Conservation (phyloP, 805 yeast species). For the Kodamaea jinghongensis region DNA sequence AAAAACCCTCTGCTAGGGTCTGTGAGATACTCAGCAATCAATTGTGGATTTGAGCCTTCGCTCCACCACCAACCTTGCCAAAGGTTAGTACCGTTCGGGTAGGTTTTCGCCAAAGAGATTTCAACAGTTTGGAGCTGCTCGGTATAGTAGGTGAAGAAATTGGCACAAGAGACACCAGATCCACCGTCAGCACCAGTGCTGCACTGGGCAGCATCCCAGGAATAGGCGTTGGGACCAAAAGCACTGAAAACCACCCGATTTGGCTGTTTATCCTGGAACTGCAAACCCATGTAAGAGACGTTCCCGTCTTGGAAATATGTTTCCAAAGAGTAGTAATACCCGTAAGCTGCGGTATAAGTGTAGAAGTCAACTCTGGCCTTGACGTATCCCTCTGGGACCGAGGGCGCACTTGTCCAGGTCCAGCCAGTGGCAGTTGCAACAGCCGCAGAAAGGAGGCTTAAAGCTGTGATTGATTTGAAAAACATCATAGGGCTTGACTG, state of each 20-base stretch:
- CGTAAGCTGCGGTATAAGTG: neutral
- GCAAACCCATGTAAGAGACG: constrained; percentile 3
- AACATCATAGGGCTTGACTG: no score
- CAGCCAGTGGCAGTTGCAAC: no score
- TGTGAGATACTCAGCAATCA: constrained; percentile 1
- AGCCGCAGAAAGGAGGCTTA: no score
- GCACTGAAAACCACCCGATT: constrained; percentile 9
- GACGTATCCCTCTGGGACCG: no score
- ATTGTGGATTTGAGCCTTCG: neutral
- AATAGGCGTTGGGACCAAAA: constrained; percentile 3
- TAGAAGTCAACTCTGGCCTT: neutral
- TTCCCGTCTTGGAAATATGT: neutral
- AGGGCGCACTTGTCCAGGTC: no score
- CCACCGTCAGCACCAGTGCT: constrained; percentile 9
- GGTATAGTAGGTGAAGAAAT: neutral
- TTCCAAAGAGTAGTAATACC: neutral
- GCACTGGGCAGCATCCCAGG: constrained; percentile 8
- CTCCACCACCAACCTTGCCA: constrained; percentile 1
- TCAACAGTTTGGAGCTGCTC: neutral
- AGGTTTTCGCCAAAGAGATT: constrained; percentile 1
- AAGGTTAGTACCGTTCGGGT: constrained; percentile 1
- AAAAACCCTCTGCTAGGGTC: neutral
- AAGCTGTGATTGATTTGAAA: no score
- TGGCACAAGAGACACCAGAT: constrained; percentile 7
- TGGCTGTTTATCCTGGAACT: neutral